These are phyloP conservation scores for Colletotrichum trifolii DNA, from an alignment of 2,329 filamentous ascomycete genomes.

Conservation along the genomic window DNA sequence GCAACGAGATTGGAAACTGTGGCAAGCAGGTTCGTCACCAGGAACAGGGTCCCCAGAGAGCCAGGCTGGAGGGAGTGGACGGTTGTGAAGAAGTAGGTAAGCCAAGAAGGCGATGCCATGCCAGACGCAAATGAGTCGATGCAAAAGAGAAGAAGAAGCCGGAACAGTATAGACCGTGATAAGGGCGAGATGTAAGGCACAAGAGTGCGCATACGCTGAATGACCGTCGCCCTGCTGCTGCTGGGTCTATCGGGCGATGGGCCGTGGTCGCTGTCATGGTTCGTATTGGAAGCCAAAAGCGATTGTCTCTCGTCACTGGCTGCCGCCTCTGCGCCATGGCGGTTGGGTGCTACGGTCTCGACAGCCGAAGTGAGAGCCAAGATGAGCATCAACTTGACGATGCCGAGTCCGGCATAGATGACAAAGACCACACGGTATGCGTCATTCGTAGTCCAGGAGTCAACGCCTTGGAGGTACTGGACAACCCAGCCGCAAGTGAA, in stretches of 20 bases:
- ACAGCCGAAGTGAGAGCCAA: slow-evolving; percentile 59
- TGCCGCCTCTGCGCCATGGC: not conserved
- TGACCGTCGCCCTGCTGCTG: not conserved
- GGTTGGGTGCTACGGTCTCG: slow-evolving; percentile 48
- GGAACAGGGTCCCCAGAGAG: slow-evolving; percentile 65
- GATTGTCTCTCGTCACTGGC: not conserved
- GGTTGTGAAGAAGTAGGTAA: slow-evolving; percentile 66
- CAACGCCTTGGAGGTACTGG: slow-evolving; percentile 55
- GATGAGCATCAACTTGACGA: slow-evolving; percentile 65
- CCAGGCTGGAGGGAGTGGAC: slow-evolving; percentile 60
- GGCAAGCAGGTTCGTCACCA: slow-evolving; percentile 62
- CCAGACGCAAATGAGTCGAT: slow-evolving; percentile 64
- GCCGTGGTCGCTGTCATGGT: slow-evolving; percentile 13
- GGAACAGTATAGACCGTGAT: slow-evolving; percentile 32
- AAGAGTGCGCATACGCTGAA: slow-evolving; percentile 22
- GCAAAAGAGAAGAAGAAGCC: slow-evolving; percentile 31
- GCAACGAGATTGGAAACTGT: slow-evolving; percentile 64
- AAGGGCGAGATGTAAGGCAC: slow-evolving; percentile 34
- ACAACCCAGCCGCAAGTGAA: slow-evolving; percentile 70
- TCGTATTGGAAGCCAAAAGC: not conserved
- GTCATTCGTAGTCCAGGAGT: slow-evolving; percentile 55
- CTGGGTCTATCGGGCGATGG: no score
- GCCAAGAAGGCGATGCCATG: slow-evolving; percentile 72
- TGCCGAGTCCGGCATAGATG: slow-evolving; percentile 66
- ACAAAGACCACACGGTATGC: slow-evolving; percentile 69